Conservation (phyloP, 768 basidiomycete species). For the Termitomyces sp. region DNA sequence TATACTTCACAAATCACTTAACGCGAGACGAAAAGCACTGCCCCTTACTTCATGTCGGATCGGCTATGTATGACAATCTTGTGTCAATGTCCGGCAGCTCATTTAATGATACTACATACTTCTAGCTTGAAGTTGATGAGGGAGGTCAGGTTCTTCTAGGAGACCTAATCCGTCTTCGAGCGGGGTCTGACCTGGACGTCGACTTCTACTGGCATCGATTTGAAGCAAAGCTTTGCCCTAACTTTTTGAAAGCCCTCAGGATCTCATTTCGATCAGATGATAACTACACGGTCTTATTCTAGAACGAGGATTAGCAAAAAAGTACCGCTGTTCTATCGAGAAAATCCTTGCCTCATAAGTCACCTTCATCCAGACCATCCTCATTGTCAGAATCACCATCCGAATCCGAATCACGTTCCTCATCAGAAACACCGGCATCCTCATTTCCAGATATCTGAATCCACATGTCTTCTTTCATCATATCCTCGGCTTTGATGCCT, state of each 20-base stretch:
- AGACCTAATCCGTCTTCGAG: background rate
- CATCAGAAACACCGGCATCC: background rate
- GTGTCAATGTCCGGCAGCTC: too few species aligned
- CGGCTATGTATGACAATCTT: too few species aligned
- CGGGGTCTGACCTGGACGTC: background rate
- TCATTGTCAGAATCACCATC: background rate
- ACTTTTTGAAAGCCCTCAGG: background rate
- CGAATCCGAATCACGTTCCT: background rate
- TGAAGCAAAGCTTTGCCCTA: background rate
- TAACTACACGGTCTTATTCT: background rate
- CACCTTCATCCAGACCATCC: background rate
- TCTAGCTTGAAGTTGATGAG: too few species aligned
- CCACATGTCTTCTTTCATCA: background rate
- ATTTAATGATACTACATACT: too few species aligned
- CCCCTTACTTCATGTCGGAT: too few species aligned
- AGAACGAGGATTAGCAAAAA: too few species aligned
- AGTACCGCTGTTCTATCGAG: background rate
- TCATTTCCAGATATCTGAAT: background rate
- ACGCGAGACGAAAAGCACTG: too few species aligned
- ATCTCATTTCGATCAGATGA: background rate
- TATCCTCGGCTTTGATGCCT: background rate
- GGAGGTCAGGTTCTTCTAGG: too few species aligned
- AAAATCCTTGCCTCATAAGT: background rate
- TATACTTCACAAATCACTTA: background rate
- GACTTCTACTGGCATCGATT: background rate